Base-by-base conservation (phyloP, 2,329 filamentous ascomycete genomes). In the Monosporascus sp. region DNA sequence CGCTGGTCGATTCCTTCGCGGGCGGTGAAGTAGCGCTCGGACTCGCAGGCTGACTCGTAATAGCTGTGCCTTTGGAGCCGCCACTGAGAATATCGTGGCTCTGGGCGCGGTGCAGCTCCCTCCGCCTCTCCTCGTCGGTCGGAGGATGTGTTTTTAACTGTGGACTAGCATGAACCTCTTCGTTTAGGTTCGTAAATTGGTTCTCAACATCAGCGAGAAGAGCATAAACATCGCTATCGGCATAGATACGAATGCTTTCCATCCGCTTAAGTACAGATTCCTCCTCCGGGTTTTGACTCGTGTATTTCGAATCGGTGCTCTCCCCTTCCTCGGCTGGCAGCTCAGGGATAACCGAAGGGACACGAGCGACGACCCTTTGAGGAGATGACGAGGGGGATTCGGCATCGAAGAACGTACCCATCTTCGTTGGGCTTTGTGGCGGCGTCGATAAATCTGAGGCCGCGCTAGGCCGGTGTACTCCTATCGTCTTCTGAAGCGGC, bases 231-330 rank as follows among this genome's bases (percentile, higher is more conserved):
- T 87, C 84, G 54, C 82, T 80, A 54, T 84, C 84, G 22, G 83
- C 84, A 58, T 88, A 88, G 59, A 88, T 78, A 22, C 81, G 80
- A 55, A 88, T 88, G 64, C 83, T 87, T 66, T 88, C 82, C 38
- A 83, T 66, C 14, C 66, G 60, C 51, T 63, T 55, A 6, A 67
- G 55, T 5, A 62, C 55, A 31, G 64, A 62, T 39, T 70, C 63
- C 15, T 59, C 58, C n/a, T 60, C 62, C 2, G 59, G 54, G 35
- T 58, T 61, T 35, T 61, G 41, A 49, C 60, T 47, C 58, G 55
- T 47, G 53, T 63, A 50, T 58, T 54, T 18, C 15, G 50, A 50
- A 41, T 65, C 31, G 31, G 31, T 60, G 6, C 70, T 71, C 41
- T 76, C 74, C 52, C 76, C 71, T 55, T 77, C 77, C 25, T 76